Conservation (phyloP, 2,329 filamentous ascomycete genomes). For the Botrytis tulipae region DNA sequence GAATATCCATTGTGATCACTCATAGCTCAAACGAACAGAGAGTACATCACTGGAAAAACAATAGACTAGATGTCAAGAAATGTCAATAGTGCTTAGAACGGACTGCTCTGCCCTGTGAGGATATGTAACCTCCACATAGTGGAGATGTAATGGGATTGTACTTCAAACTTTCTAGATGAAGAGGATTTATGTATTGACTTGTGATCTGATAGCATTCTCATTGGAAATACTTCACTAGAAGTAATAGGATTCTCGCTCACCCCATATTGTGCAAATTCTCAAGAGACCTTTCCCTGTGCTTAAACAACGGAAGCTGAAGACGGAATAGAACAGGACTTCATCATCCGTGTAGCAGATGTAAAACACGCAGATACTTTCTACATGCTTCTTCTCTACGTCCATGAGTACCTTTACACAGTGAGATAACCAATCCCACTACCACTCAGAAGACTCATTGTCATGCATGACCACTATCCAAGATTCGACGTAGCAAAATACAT, state of each 20-base stretch:
- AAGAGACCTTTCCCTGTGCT: neutral
- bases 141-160: no score
- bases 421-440: neutral
- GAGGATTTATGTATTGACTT: accelerated
- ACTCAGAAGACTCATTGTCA: neutral
- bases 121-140: no score
- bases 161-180: neutral
- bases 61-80: no score
- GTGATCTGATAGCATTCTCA: accelerated
- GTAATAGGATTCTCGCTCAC: neutral
- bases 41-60: neutral
- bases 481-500: neutral
- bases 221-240: no score
- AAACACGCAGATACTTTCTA: no score
- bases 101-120: no score
- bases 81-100: no score
- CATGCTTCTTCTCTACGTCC: no score
- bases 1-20: neutral
- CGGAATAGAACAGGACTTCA: neutral
- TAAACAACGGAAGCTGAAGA: neutral
- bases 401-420: accelerated
- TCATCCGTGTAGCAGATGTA: neutral
- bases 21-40: neutral
- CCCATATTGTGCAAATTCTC: neutral
- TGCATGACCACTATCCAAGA: no score